These are phyloP conservation scores for Samsoniella hepiali DNA, from an alignment of 2,329 filamentous ascomycete genomes.

Conservation along the genomic window DNA sequence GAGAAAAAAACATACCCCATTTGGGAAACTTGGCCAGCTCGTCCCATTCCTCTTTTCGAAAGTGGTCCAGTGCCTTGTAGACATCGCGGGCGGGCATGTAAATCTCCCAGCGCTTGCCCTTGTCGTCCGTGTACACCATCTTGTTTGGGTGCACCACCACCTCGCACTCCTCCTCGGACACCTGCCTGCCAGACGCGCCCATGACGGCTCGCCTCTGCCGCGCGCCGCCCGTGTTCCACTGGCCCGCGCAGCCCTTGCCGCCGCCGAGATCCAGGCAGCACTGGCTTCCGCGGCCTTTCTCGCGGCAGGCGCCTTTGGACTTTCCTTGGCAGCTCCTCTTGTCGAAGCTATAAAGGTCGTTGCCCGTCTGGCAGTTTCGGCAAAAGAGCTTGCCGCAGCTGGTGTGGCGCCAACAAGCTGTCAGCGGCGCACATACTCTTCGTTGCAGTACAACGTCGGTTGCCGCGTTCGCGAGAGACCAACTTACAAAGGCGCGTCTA, in stretches of 20 bases:
- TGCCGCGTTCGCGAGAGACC: too few relatives aligned
- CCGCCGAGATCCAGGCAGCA: background rate
- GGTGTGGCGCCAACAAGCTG: background rate
- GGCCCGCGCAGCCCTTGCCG: background rate
- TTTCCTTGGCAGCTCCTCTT: background rate
- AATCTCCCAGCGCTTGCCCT: background rate
- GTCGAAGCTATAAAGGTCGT: too few relatives aligned
- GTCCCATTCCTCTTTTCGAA: background rate
- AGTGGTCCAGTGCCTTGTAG: background rate
- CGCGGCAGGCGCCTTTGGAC: background rate
- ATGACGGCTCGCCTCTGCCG: background rate
- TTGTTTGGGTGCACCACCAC: background rate
- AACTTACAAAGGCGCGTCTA: background rate
- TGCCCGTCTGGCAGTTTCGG: background rate
- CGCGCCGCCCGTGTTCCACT: background rate
- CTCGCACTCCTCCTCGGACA: background rate
- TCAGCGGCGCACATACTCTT: background rate
- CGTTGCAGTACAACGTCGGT: background rate
- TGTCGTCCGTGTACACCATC: background rate
- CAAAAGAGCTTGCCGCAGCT: background rate
- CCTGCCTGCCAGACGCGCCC: background rate
- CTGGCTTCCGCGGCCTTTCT: background rate
- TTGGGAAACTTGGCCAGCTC: constrained; percentile 1
- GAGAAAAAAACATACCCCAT: background rate
- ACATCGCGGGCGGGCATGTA: background rate